Conservation (phyloP, 805 yeast species). For the Candida xyloterini region DNA sequence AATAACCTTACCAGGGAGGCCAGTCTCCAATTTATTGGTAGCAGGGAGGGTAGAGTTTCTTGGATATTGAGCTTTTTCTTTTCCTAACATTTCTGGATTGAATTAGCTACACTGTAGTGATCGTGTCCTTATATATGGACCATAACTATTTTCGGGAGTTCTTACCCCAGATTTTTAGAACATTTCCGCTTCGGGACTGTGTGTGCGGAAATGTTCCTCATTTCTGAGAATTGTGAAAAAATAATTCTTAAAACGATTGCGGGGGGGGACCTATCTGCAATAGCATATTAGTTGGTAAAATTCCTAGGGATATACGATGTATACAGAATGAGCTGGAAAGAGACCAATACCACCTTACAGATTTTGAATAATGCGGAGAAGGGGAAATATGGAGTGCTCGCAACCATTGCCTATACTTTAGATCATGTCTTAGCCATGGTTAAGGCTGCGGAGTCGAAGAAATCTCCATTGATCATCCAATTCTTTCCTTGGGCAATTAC, state of each 20-base stretch:
- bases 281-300: too few species aligned
- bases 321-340: conserved; percentile 15
- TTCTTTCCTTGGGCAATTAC: conserved; percentile 39
- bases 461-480: conserved; percentile 34
- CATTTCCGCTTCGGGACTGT: conserved; percentile 1
- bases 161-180: conserved; percentile 2
- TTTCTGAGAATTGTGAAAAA: neutral
- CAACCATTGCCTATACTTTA: conserved; percentile 35
- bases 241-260: neutral
- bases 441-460: conserved; percentile 34
- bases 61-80: neutral
- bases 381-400: conserved; percentile 34
- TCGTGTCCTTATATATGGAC: neutral
- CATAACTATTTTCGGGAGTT: neutral
- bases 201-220: neutral
- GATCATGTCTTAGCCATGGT: conserved; percentile 36
- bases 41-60: neutral
- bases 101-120: neutral
- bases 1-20: conserved; percentile 14
- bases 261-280: neutral
- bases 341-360: conserved; percentile 28
- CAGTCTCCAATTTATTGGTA: conserved; percentile 6
- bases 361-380: conserved; percentile 32
- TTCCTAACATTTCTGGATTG: neutral
- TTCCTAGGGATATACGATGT: too few species aligned